A percentile compares a stretch with the other conserved stretches of the same genome.
Evolutionary conservation across 1,284 basidiomycete genomes (phyloP).

Genomic region (Ustilago xerochloae): DNA sequence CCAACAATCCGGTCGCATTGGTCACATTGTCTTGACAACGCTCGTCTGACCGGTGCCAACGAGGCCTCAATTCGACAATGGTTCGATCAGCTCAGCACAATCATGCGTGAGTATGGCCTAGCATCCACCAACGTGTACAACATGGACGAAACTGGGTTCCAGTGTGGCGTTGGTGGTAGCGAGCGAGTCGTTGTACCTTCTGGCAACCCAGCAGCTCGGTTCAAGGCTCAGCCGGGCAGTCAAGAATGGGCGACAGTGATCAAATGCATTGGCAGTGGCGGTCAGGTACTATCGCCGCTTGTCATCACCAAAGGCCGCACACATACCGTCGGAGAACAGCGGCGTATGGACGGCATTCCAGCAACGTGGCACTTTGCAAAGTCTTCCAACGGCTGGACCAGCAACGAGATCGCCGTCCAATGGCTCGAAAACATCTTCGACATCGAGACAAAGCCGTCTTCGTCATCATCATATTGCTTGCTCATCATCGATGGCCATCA

Average conservation of each 20-base stretch:
- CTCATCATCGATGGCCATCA: slow-evolving; percentile 19
- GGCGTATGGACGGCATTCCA: slow-evolving; percentile 6
- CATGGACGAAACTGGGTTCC: slow-evolving; percentile 9
- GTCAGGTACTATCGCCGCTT: background rate
- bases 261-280: slow-evolving; percentile 15
- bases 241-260: slow-evolving; percentile 10
- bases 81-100: background rate
- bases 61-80: background rate
- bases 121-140: slow-evolving; percentile 9
- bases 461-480: slow-evolving; percentile 5
- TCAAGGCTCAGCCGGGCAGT: slow-evolving; percentile 6
- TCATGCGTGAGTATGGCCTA: slow-evolving; percentile 10
- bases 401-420: background rate
- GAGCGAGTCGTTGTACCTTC: slow-evolving; percentile 10
- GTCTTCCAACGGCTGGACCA: slow-evolving; percentile 2
- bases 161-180: background rate
- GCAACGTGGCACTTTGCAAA: slow-evolving; percentile 10
- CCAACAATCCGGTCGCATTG: slow-evolving; percentile 4
- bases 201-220: background rate
- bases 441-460: background rate
- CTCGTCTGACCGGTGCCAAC: background rate
- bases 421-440: slow-evolving; percentile 11
- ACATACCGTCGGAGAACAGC: slow-evolving; percentile 9
- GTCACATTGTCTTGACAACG: slow-evolving; percentile 19
- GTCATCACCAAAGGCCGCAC: background rate